Base-by-base conservation (phyloP, 495 filamentous ascomycete genomes). In the Neurospora sp. region DNA sequence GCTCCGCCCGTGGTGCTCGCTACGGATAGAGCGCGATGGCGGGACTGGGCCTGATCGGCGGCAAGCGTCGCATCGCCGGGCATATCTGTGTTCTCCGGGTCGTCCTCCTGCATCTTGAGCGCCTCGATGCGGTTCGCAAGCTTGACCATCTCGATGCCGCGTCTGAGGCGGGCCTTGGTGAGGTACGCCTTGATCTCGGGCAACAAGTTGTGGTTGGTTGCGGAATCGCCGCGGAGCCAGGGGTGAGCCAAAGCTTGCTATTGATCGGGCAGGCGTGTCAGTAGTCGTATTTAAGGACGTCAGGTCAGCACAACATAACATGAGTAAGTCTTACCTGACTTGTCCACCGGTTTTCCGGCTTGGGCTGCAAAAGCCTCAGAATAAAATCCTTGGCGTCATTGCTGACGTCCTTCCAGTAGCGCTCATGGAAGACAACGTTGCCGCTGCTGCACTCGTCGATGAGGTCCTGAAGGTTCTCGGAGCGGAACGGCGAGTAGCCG, bases 361-460 rank as follows among this genome's bases (percentile, higher is more conserved):
- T 87, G 8, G 93, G 89, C 77, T 95, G 91, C 45, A 99, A 85
- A 9, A 99, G 88, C 65, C 84, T 84, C 69, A 90, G 83, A 81
- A 99, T 98, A 81, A 99, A 99, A 74, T 94, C 89, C 84, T 98
- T 99, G 75, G 94, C 96, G 73, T 99, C 95, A 72, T 90, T 87
- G 80, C 94, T 98, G 74, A 98, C 96, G 80, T 97, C 96, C 79
- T 93, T 94, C 96, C 96, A 99, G 84, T 98, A 99, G 40, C 96
- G 91, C 78, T 97, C 94, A 81, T 99, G 96, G 89, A 98, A 99
- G 41, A 98, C 90, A 72, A 98, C 93, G 65, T 90, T 89, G n/a
- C 92, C 94, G 73, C 85, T 88, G 74, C 90, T 92, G 83, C 94
- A 98, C 82, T 99, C 96, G 73, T 98, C 94, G 78, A 99, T 97